Evolutionary conservation across 1,284 basidiomycete species (phyloP), one percentile per base, ranked within the genome.

Genomic region (Chiua sp.): DNA sequence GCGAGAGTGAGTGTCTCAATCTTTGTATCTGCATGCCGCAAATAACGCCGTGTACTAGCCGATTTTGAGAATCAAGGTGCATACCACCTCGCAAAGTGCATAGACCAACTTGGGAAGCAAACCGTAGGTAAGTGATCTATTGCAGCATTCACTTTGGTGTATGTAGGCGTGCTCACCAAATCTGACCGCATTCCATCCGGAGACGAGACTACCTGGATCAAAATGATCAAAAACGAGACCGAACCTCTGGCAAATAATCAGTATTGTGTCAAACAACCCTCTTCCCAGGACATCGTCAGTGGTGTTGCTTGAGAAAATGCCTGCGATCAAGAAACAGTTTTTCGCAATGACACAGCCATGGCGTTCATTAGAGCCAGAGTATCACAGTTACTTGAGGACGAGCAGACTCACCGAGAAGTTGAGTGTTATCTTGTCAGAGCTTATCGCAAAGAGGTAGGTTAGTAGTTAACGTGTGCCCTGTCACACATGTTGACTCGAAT

Each of bases 11-110:
- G 57, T 63, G 4, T 30, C 16, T 46, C 32, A 20, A 11, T n/a
- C 42, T n/a, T 7, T 33, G 4, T 13, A 6, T 6, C 26, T 26
- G 26, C 26, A 6, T 7, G 23, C 37, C 18, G 37, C 51, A 62
- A 23, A 62, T 16, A 18, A 44, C 3, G 4, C 13, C 23, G 26
- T 51, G 16, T 11, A 39, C 6, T 61, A 92, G 90, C 87, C 61
- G 91, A 92, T 57, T 87, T 87, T n/a, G 86, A 91, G 62, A 92
- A 90, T 49, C 90, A 92, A 70, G 85, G 83, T 0, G 89, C 88
- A 0, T 82, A 86, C 54, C 73, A 79, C 22, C 74, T 92, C 0
- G 84, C 88, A 0, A 85, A 83, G 55, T 59, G 77, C 5, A 72
- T 82, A 48, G 90, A 92, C 66, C 82, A 82, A 0, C 72, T 82